Evolutionary conservation across 2,329 filamentous ascomycete species (phyloP).

Genomic region (Drechslera avenae): DNA sequence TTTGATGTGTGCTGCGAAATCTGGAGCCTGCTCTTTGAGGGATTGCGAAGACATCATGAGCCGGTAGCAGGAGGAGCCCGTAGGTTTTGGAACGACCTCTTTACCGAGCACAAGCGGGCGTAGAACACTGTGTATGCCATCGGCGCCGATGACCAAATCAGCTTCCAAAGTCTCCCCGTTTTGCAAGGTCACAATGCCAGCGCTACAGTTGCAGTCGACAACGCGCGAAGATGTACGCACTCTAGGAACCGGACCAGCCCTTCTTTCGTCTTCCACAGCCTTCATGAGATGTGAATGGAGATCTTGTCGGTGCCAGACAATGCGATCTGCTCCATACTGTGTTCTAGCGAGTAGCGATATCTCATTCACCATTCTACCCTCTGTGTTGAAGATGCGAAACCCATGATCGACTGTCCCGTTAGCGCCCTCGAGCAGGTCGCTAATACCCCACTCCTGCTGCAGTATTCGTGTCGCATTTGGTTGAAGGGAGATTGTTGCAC

Average conservation of each 20-base stretch:
- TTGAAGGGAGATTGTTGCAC: conserved; percentile 51
- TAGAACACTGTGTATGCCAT: conserved; percentile 53
- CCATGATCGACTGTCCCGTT: conserved; percentile 45
- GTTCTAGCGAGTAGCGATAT: conserved; percentile 37
- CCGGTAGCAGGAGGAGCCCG: conserved; percentile 50
- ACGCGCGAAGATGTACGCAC: conserved; percentile 52
- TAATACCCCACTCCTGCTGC: conserved; percentile 36
- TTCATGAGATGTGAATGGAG: conserved; percentile 53
- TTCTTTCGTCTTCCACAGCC: conserved; percentile 44
- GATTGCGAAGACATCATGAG: conserved; percentile 38
- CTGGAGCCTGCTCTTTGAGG: conserved; percentile 25
- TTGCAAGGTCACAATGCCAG: conserved; percentile 52
- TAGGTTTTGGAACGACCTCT: conserved; percentile 34
- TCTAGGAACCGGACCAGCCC: conserved; percentile 39
- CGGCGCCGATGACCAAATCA: conserved; percentile 59
- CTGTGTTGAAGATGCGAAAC: conserved; percentile 45
- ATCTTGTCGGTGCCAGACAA: conserved; percentile 53
- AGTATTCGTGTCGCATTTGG: conserved; percentile 51
- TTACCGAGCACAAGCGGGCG: conserved; percentile 29
- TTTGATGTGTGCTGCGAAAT: conserved; percentile 40
- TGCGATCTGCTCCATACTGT: conserved; percentile 48
- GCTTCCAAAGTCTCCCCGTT: conserved; percentile 51
- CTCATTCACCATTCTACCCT: conserved; percentile 40
- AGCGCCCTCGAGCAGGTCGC: conserved; percentile 31
- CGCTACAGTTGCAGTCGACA: conserved; percentile 48